Evolutionary conservation across 257 asterid species (phyloP), one percentile per base, ranked within the genome.

Genomic region (Capsicum rhomboideum): DNA sequence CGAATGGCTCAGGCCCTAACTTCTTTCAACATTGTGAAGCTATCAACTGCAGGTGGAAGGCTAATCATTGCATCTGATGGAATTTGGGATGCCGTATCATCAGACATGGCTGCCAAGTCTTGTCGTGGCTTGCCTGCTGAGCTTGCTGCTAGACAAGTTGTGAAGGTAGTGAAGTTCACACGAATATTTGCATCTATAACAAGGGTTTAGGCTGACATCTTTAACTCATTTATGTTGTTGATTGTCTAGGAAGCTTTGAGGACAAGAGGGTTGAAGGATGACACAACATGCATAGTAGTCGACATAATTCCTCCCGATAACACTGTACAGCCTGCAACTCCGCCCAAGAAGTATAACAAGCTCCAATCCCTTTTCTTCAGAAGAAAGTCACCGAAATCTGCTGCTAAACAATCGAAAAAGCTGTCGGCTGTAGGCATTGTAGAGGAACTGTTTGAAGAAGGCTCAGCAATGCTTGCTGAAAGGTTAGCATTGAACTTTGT

Each of bases 61-160:
- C 94, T 95, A 80, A 91, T 95, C 87, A 89, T 95, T 29, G 98
- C 99, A 44, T 94, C 99, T 6, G 97, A 94, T 86, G 99, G 98
- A 74, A 88, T 95, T 29, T 94, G 99, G 99, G 99, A 94, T 81
- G 92, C 97, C 20, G 46, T 94, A 72, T 85, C 97, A 69, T 94
- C 97, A 21, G 98, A 95, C 69, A 64, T 77, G 74, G 97, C 95
- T 53, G 97, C 98, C 29, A 84, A 93, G 83, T 85, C 94, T 69
- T 93, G 96, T 40, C 93, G 93, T 80, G 98, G 97, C 68, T 86
- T 93, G 88, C 95, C 94, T 59, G 95, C 96, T 56, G 96, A 93
- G 83, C 96, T 93, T 71, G 96, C 96, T 86, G 91, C 96, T 53
- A 89, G 89, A 71, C 92, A 87, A 89, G 96, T 93, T 28, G 94